Conservation (phyloP, 345 rosid species). For the Moringa oleifera region DNA sequence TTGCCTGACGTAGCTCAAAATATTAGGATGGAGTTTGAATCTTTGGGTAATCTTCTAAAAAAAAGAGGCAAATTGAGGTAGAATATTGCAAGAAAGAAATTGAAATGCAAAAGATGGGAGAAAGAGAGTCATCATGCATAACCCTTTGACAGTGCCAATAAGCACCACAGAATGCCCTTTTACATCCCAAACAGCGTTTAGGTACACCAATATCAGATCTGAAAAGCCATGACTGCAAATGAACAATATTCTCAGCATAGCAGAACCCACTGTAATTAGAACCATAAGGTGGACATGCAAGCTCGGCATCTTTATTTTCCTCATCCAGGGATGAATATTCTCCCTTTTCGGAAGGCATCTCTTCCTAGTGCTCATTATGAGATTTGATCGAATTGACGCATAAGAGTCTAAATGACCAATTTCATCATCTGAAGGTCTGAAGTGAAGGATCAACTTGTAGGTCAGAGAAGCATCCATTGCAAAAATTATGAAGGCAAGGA, state of each 20-base stretch:
- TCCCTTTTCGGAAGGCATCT: slow-evolving; percentile 38
- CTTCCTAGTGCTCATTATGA: slow-evolving; percentile 62
- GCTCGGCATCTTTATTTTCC: slow-evolving; percentile 34
- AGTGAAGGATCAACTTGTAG: slow-evolving; percentile 58
- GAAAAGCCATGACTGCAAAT: slow-evolving; percentile 80
- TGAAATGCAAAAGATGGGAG: too few relatives aligned
- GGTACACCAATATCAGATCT: slow-evolving; percentile 57
- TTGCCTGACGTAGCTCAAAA: too few relatives aligned
- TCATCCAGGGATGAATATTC: slow-evolving; percentile 24
- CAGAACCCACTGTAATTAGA: slow-evolving; percentile 48
- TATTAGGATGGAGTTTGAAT: too few relatives aligned
- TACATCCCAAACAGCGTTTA: slow-evolving; percentile 84
- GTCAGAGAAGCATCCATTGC: slow-evolving; percentile 97
- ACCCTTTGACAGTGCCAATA: slow-evolving; percentile 67
- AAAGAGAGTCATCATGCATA: slow-evolving; percentile 29
- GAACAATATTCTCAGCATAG: slow-evolving; percentile 55
- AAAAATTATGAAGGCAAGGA: slow-evolving; percentile 95
- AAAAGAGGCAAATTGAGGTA: too few relatives aligned
- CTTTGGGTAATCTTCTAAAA: too few relatives aligned
- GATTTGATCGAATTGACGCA: slow-evolving; percentile 66
- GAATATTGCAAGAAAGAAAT: too few relatives aligned
- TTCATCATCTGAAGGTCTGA: slow-evolving; percentile 68
- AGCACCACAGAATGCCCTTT: slow-evolving; percentile 80
- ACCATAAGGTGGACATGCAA: slow-evolving; percentile 75
- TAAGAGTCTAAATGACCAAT: slow-evolving; percentile 57